phyloP scores from a whole-genome alignment of 345 rosid species.

The Camelina hispida region DNA sequence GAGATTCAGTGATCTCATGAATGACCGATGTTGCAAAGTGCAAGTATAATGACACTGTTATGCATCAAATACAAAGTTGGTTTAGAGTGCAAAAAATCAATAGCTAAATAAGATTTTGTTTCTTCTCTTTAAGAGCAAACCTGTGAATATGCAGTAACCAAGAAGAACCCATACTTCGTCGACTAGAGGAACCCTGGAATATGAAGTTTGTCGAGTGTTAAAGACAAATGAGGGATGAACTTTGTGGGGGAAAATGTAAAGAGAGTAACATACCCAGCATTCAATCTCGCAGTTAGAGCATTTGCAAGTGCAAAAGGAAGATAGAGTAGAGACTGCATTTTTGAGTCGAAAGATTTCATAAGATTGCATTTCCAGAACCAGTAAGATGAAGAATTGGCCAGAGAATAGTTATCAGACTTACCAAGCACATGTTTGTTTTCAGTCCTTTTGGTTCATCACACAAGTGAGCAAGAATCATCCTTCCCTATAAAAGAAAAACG shows the following conservation, averaged over 20 bases:
- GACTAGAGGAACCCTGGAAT: slow-evolving; percentile 79
- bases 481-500: slow-evolving; percentile 65
- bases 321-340: slow-evolving; percentile 80
- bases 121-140: slow-evolving; percentile 38
- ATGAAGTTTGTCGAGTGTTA: slow-evolving; percentile 24
- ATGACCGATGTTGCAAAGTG: slow-evolving; percentile 94
- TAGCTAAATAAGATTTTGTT: neutral
- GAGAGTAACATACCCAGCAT: slow-evolving; percentile 77
- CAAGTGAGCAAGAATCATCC: slow-evolving; percentile 98
- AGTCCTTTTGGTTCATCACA: slow-evolving; percentile 99
- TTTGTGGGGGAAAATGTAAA: slow-evolving; percentile 1
- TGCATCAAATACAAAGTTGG: slow-evolving; percentile 4
- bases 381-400: slow-evolving; percentile 6
- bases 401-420: slow-evolving; percentile 43
- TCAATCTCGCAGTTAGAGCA: slow-evolving; percentile 84
- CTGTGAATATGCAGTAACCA: slow-evolving; percentile 88
- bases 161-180: slow-evolving; percentile 94
- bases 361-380: neutral
- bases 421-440: slow-evolving; percentile 99
- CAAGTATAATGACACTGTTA: slow-evolving; percentile 69
- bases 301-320: slow-evolving; percentile 97
- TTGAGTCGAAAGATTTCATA: neutral
- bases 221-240: neutral
- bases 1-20: slow-evolving; percentile 87
- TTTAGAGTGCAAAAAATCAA: neutral